phyloP scores from a whole-genome alignment of 73 alveolate species.

The Blepharisma stoltei region DNA sequence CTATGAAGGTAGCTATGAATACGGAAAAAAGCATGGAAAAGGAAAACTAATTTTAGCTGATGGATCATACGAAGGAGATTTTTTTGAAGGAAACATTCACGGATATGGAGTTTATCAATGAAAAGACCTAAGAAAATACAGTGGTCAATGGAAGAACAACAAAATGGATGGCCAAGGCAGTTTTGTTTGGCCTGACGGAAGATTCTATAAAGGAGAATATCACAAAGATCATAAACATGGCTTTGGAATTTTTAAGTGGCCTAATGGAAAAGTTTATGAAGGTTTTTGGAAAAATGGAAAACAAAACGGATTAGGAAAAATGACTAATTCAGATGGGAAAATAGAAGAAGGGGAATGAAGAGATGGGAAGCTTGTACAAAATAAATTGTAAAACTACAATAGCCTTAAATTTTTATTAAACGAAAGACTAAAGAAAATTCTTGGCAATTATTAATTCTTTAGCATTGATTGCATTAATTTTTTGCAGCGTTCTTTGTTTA shows the following conservation, averaged over 20 bases:
- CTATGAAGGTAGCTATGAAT: slow-evolving; percentile 45
- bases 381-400: no score
- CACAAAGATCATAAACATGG: background rate
- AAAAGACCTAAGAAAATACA: slow-evolving; percentile 38
- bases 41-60: slow-evolving; percentile 64
- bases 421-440: no score
- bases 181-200: slow-evolving; percentile 23
- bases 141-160: slow-evolving; percentile 29
- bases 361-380: background rate
- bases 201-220: slow-evolving; percentile 17
- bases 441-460: no score
- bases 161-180: slow-evolving; percentile 26
- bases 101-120: slow-evolving; percentile 52
- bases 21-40: slow-evolving; percentile 54
- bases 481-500: no score
- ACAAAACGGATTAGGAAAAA: slow-evolving; percentile 3
- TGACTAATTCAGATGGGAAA: background rate
- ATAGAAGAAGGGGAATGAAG: slow-evolving; percentile 4
- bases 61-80: slow-evolving; percentile 71
- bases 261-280: slow-evolving; percentile 27
- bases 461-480: no score
- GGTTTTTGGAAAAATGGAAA: slow-evolving; percentile 13
- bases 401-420: no score
- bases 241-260: slow-evolving; percentile 18
- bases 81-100: slow-evolving; percentile 42